These are phyloP conservation scores for Rheum nobile DNA, from an alignment of 148 eudicot species.

Conservation along the genomic window DNA sequence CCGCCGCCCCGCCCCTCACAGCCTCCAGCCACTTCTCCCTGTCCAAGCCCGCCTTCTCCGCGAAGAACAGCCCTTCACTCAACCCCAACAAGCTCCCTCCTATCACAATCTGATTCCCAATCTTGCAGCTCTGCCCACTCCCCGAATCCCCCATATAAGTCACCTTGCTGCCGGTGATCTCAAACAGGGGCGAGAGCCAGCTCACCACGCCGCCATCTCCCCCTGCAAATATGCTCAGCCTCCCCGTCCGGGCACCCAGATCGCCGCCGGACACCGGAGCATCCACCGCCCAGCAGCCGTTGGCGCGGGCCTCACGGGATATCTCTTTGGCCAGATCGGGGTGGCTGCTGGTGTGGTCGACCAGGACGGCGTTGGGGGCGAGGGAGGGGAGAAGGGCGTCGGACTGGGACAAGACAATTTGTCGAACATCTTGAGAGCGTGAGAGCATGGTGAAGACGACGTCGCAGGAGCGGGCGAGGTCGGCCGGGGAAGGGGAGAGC, in stretches of 20 bases:
- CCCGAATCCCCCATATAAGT: slow-evolving; percentile 56
- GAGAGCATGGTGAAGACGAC: slow-evolving; percentile 84
- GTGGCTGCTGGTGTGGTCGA: slow-evolving; percentile 67
- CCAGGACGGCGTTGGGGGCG: slow-evolving; percentile 30
- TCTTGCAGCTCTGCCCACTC: slow-evolving; percentile 70
- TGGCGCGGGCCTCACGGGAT: slow-evolving; percentile 21
- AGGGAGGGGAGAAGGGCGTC: slow-evolving; percentile 31
- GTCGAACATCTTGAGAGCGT: slow-evolving; percentile 78
- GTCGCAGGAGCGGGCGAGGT: slow-evolving; percentile 31
- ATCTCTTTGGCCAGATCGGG: slow-evolving; percentile 44
- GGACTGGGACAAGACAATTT: slow-evolving; percentile 28
- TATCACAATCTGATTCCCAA: slow-evolving; percentile 74
- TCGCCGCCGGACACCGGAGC: slow-evolving; percentile 92
- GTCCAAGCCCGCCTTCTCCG: slow-evolving; percentile 55
- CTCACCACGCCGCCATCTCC: slow-evolving; percentile 41
- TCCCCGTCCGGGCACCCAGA: slow-evolving; percentile 66
- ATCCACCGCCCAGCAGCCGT: slow-evolving; percentile 44
- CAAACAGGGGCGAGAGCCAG: slow-evolving; percentile 61
- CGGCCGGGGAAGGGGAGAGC: slow-evolving; percentile 35
- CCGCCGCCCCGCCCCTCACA: slow-evolving; percentile 64
- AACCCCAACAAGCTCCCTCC: slow-evolving; percentile 69
- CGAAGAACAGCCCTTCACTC: slow-evolving; percentile 83
- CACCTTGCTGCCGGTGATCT: slow-evolving; percentile 40
- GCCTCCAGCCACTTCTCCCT: slow-evolving; percentile 49
- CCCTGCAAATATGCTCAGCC: slow-evolving; percentile 55